Percentiles rank a stretch among this genome's conserved stretches.
Conservation (phyloP, 257 asterid species). For the Solanum lignicaule region DNA sequence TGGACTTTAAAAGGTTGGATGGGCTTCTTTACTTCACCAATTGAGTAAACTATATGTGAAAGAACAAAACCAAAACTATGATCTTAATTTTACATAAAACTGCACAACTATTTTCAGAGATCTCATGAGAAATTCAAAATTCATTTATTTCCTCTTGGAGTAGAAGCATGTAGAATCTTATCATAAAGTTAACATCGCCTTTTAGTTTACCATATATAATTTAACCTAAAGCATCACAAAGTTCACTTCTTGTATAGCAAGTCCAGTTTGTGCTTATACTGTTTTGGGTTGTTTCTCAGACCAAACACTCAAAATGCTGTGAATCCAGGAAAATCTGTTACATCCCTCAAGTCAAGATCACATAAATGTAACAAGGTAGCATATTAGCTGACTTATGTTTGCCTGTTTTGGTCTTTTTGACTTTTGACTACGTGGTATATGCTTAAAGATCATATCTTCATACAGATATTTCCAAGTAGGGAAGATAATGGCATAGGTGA, state of each 20-base stretch:
- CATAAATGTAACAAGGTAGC: slow-evolving; percentile 19
- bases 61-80: neutral
- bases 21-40: neutral
- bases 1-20: slow-evolving; percentile 26
- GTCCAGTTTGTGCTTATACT: neutral
- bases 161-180: neutral
- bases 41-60: neutral
- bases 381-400: neutral
- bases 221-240: neutral
- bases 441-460: neutral
- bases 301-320: slow-evolving; percentile 10
- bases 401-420: neutral
- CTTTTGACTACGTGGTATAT: neutral
- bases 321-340: slow-evolving; percentile 17
- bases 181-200: neutral
- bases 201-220: neutral
- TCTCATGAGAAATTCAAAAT: neutral
- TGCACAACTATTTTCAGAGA: neutral
- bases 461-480: slow-evolving; percentile 24
- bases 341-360: slow-evolving; percentile 6
- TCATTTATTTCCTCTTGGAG: neutral
- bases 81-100: neutral
- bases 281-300: slow-evolving; percentile 17
- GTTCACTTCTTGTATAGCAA: neutral
- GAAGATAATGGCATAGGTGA: slow-evolving; percentile 7